phyloP scores from a whole-genome alignment of 1,139 yeast species.

The Blastobotrys arbuscula region DNA sequence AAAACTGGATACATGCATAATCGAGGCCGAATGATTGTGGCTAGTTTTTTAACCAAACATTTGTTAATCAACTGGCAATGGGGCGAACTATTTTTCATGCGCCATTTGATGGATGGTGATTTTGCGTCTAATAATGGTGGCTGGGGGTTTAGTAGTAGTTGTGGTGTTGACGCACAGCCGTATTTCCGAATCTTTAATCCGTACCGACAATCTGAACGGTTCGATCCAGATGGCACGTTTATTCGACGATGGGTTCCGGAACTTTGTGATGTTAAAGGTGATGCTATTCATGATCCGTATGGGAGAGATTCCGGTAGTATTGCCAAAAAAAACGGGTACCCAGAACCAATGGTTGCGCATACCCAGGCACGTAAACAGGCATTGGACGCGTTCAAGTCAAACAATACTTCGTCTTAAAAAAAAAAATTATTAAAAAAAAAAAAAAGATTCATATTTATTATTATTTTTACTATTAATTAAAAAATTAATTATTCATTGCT shows the following conservation, averaged over 20 bases:
- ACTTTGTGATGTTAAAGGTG: conserved; percentile 26
- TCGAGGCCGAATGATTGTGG: conserved; percentile 49
- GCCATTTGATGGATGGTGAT: conserved; percentile 47
- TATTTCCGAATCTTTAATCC: conserved; percentile 54
- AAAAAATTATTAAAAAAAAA: neutral
- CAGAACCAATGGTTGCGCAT: conserved; percentile 42
- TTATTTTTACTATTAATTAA: neutral
- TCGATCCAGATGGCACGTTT: conserved; percentile 44
- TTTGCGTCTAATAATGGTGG: conserved; percentile 52
- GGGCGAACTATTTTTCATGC: conserved; percentile 49
- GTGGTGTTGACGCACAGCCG: conserved; percentile 42
- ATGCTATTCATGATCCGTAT: conserved; percentile 39
- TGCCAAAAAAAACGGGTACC: conserved; percentile 36
- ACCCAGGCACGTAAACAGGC: conserved; percentile 17
- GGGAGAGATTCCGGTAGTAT: conserved; percentile 20
- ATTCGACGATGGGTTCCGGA: conserved; percentile 50
- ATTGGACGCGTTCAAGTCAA: conserved; percentile 20
- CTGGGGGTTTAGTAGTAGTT: conserved; percentile 47
- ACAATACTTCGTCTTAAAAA: neutral
- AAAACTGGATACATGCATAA: conserved; percentile 51
- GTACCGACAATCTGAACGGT: conserved; percentile 45
- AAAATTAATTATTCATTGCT: neutral
- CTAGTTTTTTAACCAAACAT: conserved; percentile 49
- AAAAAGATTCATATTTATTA: neutral
- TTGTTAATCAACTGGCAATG: conserved; percentile 50